Percentiles rank a stretch among this genome's conserved stretches.
Evolutionary conservation across 306 rosid genomes (phyloP).

Genomic region (Glycine latifolia): DNA sequence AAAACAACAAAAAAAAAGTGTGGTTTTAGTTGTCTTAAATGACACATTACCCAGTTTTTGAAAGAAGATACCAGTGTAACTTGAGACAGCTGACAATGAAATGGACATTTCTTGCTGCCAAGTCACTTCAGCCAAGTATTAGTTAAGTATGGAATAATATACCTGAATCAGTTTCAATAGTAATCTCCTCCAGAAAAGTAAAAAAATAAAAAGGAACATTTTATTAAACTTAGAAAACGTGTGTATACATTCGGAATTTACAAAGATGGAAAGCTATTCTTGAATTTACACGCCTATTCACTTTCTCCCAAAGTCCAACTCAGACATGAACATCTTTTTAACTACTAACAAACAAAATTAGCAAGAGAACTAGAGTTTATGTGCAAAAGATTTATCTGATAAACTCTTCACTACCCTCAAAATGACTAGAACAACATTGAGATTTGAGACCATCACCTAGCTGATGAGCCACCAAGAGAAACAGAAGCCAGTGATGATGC

Average conservation of each 20-base stretch:
- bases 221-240: neutral
- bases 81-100: slow-evolving; percentile 6
- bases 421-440: slow-evolving; percentile 36
- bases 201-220: no score
- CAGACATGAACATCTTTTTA: slow-evolving; percentile 46
- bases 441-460: slow-evolving; percentile 36
- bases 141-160: neutral
- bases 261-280: slow-evolving; percentile 39
- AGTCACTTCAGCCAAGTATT: no score
- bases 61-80: slow-evolving; percentile 2
- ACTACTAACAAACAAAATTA: slow-evolving; percentile 31
- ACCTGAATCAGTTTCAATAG: neutral
- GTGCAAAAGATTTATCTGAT: slow-evolving; percentile 43
- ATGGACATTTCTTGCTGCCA: neutral
- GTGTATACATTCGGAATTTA: slow-evolving; percentile 45
- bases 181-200: neutral
- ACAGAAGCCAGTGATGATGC: slow-evolving; percentile 81
- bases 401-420: slow-evolving; percentile 51
- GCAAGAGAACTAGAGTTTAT: neutral
- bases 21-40: neutral
- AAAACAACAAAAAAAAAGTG: neutral
- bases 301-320: slow-evolving; percentile 54
- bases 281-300: slow-evolving; percentile 63
- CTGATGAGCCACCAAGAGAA: slow-evolving; percentile 54
- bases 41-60: neutral